phyloP scores from a whole-genome alignment of 441 rosid genomes.

The Metrosideros polymorpha region DNA sequence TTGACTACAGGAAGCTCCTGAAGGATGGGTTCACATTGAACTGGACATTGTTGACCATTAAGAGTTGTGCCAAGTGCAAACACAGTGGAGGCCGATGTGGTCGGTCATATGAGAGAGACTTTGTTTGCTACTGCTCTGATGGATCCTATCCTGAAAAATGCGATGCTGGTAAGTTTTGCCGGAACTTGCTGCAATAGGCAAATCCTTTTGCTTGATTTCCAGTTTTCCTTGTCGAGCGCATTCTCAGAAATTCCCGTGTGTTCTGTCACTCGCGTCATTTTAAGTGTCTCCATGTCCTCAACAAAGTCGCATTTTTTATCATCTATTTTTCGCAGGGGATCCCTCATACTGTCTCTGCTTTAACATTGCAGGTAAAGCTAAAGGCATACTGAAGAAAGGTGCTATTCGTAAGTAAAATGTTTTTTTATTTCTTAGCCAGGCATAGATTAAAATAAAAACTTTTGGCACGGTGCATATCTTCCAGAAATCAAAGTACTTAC shows the following conservation, averaged over 20 bases:
- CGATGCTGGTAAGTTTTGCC: conserved; percentile 29
- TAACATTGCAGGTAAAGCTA: neutral
- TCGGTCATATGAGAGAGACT: neutral
- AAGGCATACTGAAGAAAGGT: neutral
- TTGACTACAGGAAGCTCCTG: conserved; percentile 20
- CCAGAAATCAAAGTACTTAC: neutral
- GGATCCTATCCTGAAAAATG: conserved; percentile 17
- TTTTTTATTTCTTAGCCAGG: neutral
- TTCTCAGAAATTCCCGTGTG: neutral
- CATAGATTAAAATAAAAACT: neutral
- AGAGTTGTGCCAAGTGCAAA: conserved; percentile 29
- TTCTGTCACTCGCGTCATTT: accelerated
- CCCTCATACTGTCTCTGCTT: neutral
- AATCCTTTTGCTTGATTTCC: neutral
- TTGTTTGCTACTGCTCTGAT: conserved; percentile 39
- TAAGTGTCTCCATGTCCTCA: neutral
- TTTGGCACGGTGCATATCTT: neutral
- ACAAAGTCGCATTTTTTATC: neutral
- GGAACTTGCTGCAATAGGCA: neutral
- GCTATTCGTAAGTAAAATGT: neutral
- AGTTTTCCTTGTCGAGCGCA: neutral
- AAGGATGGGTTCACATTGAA: conserved; percentile 40
- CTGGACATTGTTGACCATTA: conserved; percentile 17
- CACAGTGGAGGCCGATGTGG: conserved; percentile 52
- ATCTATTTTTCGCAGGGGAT: neutral